These are phyloP conservation scores for Colletotrichum chlorophyti DNA, from an alignment of 2,329 filamentous ascomycete species.

Conservation along the genomic window DNA sequence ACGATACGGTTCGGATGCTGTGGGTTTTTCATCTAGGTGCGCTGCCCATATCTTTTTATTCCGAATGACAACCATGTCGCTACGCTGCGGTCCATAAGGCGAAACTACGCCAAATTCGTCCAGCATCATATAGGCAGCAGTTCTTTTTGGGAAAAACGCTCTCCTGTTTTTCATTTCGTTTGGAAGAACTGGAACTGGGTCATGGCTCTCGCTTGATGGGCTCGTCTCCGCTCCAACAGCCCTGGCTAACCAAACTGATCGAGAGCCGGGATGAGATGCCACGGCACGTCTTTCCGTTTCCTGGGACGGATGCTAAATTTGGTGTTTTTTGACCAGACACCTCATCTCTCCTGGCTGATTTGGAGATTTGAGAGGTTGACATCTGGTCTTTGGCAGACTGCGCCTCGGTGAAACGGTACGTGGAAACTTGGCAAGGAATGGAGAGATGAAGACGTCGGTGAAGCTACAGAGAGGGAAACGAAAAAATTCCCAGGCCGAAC, in stretches of 20 bases:
- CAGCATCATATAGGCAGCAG: background rate
- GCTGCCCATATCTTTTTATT: background rate
- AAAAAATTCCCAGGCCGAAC: background rate
- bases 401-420: conserved; percentile 3
- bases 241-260: background rate
- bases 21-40: background rate
- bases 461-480: background rate
- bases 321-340: conserved; percentile 15
- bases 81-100: background rate
- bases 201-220: background rate
- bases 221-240: background rate
- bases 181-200: background rate
- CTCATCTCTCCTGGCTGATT: background rate
- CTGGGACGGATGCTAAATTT: background rate
- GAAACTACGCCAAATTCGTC: background rate
- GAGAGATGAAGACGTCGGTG: too few species aligned
- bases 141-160: background rate
- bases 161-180: background rate
- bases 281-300: background rate
- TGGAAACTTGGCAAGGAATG: background rate
- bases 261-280: background rate
- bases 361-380: background rate
- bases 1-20: background rate
- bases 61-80: too few species aligned
- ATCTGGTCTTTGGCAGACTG: background rate